phyloP scores from a whole-genome alignment of 148 eudicot species.

The Spergularia marina region DNA sequence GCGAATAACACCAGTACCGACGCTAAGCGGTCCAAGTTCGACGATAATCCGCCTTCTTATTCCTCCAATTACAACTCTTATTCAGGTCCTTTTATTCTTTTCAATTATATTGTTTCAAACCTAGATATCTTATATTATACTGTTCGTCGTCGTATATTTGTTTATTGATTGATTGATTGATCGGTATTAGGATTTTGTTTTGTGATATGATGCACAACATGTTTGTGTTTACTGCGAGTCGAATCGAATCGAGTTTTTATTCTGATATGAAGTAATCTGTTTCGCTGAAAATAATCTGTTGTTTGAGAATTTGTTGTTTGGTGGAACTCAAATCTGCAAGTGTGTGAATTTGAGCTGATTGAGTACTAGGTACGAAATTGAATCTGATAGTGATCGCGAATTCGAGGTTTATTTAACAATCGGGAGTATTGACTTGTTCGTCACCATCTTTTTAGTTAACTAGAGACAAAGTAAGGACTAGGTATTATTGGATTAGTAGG shows the following conservation, averaged over 20 bases:
- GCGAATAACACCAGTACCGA: background rate
- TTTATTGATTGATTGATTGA: conserved; percentile 8
- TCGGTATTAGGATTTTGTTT: background rate
- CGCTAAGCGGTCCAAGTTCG: conserved; percentile 72
- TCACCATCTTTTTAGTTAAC: no score
- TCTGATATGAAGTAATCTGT: background rate
- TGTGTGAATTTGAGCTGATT: background rate
- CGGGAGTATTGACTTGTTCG: no score
- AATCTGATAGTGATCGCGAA: background rate
- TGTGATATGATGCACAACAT: background rate
- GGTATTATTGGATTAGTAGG: no score
- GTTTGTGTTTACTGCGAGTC: background rate
- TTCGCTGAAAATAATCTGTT: background rate
- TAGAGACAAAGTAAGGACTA: no score
- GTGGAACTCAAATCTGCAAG: no score
- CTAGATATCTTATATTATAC: background rate
- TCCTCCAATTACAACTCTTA: conserved; percentile 28
- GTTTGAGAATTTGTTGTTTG: background rate
- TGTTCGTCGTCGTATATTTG: background rate
- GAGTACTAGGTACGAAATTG: background rate
- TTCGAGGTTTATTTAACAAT: no score
- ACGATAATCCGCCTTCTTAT: conserved; percentile 43
- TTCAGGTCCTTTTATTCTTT: conserved; percentile 8
- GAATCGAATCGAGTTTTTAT: background rate
- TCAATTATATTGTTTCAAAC: background rate